Evolutionary conservation across 1,284 basidiomycete genomes (phyloP).

Genomic region (Papiliotrema nemorosa): DNA sequence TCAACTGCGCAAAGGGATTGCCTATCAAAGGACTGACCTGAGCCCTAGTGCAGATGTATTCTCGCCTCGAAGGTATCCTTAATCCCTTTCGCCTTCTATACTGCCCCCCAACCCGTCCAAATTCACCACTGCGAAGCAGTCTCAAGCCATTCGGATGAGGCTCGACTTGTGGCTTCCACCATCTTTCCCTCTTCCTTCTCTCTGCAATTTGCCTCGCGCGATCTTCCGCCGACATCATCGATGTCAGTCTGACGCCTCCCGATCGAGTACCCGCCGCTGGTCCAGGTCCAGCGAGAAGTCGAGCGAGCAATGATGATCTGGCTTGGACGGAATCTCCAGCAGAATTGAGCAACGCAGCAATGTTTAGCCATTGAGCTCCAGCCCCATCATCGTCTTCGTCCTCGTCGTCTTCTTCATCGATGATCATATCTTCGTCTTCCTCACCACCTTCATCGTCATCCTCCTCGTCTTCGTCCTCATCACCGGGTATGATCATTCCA

Average conservation of each 20-base stretch:
- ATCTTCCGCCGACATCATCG: constrained; percentile 1
- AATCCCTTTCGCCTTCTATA: constrained; percentile 7
- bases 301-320: constrained; percentile 18
- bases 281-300: constrained; percentile 16
- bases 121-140: constrained; percentile 76
- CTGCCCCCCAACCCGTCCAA: constrained; percentile 57
- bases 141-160: constrained; percentile 69
- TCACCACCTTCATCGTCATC: constrained; percentile 26
- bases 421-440: constrained; percentile 24
- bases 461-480: constrained; percentile 19
- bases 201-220: constrained; percentile 14
- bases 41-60: background rate
- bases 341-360: constrained; percentile 22
- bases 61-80: constrained; percentile 9
- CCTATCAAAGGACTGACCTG: constrained; percentile 1
- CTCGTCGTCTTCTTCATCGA: constrained; percentile 17
- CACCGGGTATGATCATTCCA: constrained; percentile 15
- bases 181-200: constrained; percentile 22
- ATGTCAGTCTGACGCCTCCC: background rate
- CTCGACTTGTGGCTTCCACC: constrained; percentile 56
- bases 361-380: constrained; percentile 17
- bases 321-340: constrained; percentile 6
- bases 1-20: background rate
- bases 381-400: constrained; percentile 31
- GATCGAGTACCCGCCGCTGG: background rate